Conservation (phyloP, 345 rosid species). For the Camelina hispida region DNA sequence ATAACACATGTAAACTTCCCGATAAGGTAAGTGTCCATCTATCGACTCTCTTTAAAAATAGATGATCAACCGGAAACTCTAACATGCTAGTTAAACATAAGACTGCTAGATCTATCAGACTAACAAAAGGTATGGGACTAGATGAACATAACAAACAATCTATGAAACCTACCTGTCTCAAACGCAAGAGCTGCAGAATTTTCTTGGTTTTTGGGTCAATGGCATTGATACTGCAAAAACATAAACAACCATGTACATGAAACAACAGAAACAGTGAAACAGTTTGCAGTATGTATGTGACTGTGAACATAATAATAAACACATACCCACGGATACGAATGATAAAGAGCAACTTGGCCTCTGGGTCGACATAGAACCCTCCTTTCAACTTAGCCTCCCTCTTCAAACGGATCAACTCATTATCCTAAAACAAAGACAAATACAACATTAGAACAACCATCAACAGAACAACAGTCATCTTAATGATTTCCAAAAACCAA, state of each 20-base stretch:
- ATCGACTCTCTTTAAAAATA: not conserved
- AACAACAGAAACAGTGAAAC: not conserved
- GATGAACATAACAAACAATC: not conserved
- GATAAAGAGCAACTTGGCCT: slow-evolving; percentile 77
- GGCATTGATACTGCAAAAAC: slow-evolving; percentile 68
- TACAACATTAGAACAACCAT: not conserved
- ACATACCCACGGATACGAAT: slow-evolving; percentile 83
- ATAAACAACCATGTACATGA: slow-evolving; percentile 1
- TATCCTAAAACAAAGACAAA: slow-evolving; percentile 50
- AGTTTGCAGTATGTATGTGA: not conserved
- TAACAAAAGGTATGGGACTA: not conserved
- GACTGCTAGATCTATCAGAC: not conserved
- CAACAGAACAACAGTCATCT: not conserved
- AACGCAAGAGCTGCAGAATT: slow-evolving; percentile 72
- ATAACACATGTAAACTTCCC: slow-evolving; percentile 15
- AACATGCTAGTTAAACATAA: not conserved
- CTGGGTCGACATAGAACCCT: slow-evolving; percentile 90
- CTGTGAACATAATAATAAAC: not conserved
- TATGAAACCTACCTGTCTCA: slow-evolving; percentile 64
- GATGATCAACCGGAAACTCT: not conserved
- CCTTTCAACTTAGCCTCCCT: slow-evolving; percentile 87
- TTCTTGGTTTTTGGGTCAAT: slow-evolving; percentile 65
- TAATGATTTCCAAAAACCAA: not conserved
- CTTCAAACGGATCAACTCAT: slow-evolving; percentile 67
- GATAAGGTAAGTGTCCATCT: not conserved